Evolutionary conservation across 345 rosid genomes (phyloP).

Genomic region (Cardamine chenopodiifolia): DNA sequence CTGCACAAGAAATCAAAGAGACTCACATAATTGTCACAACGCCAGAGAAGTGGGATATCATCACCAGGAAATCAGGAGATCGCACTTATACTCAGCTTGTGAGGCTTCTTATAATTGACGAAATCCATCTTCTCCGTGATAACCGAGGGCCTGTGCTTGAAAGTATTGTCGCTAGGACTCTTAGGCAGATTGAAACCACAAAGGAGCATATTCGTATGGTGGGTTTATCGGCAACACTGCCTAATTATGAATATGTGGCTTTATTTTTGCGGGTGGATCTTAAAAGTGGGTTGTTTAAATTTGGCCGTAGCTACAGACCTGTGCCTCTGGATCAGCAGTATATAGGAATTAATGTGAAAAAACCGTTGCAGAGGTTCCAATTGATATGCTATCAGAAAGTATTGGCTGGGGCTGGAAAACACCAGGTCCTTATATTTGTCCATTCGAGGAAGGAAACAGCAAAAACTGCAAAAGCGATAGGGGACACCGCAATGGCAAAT

Average conservation of each 20-base stretch:
- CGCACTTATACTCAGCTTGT: slow-evolving; percentile 82
- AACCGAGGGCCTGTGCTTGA: slow-evolving; percentile 91
- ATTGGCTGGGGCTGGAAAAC: slow-evolving; percentile 79
- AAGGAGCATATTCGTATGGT: slow-evolving; percentile 85
- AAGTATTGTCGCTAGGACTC: slow-evolving; percentile 92
- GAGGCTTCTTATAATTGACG: slow-evolving; percentile 81
- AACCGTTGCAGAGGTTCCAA: slow-evolving; percentile 84
- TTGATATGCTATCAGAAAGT: slow-evolving; percentile 92
- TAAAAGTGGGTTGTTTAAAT: slow-evolving; percentile 66
- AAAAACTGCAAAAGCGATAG: slow-evolving; percentile 76
- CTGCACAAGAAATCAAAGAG: slow-evolving; percentile 85
- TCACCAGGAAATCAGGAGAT: slow-evolving; percentile 89
- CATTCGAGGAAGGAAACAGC: slow-evolving; percentile 93
- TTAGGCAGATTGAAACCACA: slow-evolving; percentile 85
- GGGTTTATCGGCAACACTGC: slow-evolving; percentile 85
- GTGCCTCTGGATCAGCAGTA: slow-evolving; percentile 88
- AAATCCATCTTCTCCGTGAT: slow-evolving; percentile 92
- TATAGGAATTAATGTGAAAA: slow-evolving; percentile 74
- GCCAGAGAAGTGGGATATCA: slow-evolving; percentile 96
- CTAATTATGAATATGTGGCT: slow-evolving; percentile 87
- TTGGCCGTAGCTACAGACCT: slow-evolving; percentile 87
- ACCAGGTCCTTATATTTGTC: slow-evolving; percentile 90
- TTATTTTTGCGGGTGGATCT: slow-evolving; percentile 70
- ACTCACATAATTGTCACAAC: slow-evolving; percentile 95
- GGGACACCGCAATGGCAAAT: slow-evolving; percentile 78